Conservation (phyloP, 805 yeast species). For the Candida nitratophila region DNA sequence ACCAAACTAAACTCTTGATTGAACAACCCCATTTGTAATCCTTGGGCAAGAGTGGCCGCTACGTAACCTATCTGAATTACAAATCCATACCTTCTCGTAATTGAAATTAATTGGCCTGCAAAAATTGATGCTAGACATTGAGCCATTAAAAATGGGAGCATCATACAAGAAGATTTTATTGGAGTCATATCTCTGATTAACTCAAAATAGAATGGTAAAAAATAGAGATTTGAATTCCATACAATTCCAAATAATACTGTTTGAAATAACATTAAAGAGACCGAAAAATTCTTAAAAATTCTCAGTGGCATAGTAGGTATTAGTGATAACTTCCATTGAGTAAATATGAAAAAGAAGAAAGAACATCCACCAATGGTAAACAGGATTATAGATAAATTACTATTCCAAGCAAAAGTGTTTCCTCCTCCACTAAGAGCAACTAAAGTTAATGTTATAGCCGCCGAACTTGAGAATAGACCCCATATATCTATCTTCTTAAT, state of each 20-base stretch:
- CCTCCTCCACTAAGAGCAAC: slow-evolving; percentile 64
- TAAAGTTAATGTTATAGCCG: slow-evolving; percentile 40
- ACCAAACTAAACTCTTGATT: slow-evolving; percentile 24
- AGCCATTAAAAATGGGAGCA: slow-evolving; percentile 36
- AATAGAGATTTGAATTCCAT: slow-evolving; percentile 40
- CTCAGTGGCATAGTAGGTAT: slow-evolving; percentile 50
- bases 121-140: slow-evolving; percentile 35
- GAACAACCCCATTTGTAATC: slow-evolving; percentile 28
- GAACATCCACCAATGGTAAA: slow-evolving; percentile 35
- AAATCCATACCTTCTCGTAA: slow-evolving; percentile 33
- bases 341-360: slow-evolving; percentile 35
- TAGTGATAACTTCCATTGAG: slow-evolving; percentile 42
- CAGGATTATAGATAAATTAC: slow-evolving; percentile 33
- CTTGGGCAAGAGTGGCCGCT: slow-evolving; percentile 36
- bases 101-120: slow-evolving; percentile 40
- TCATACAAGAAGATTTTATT: slow-evolving; percentile 32
- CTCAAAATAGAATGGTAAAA: slow-evolving; percentile 43
- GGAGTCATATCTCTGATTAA: slow-evolving; percentile 34
- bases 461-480: slow-evolving; percentile 43
- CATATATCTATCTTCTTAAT: slow-evolving; percentile 42
- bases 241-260: slow-evolving; percentile 43
- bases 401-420: slow-evolving; percentile 47
- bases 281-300: slow-evolving; percentile 29
- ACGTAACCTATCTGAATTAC: slow-evolving; percentile 31
- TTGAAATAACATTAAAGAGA: slow-evolving; percentile 29